Evolutionary conservation across 1,139 yeast species (phyloP), one percentile per base, ranked within the genome.

Genomic region (Geotrichum fermentans): DNA sequence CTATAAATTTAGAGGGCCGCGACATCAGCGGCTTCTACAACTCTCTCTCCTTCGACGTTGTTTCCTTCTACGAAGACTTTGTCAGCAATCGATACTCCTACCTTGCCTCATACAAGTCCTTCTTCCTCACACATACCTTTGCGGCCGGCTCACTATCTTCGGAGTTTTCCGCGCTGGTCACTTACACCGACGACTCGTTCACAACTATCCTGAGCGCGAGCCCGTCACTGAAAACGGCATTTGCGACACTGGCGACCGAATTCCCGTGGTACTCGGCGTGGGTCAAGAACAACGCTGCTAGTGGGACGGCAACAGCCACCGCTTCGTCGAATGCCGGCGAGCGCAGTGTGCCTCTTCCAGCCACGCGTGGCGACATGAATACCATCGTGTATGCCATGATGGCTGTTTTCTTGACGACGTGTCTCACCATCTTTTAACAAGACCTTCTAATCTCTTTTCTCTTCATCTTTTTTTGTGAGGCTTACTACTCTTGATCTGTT

Each of bases 261-360:
- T 45, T 49, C 24, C 52, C 52, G 13, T 49, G 52, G 52, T 49
- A 45, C 36, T 24, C 47, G 6, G 29, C 29, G 2, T 49, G 52
- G 52, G 41, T 16, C 11, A 21, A 33, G 32, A 29, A 13, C 11
- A 33, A 20, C 20, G 40, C n/a, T 8, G 33, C 35, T 10, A n/a
- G 39, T 22, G 35, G 20, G 11, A 30, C 43, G 7, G 30, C 43
- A 13, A 22, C 30, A 2, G 21, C 35, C 5, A 38, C 21, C 13
- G 30, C 43, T 4, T 16, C 32, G 17, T 5, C 16, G 2, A 36
- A 36, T 21, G 26, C 39, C n/a, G 38, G 24, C 7, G 38, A 34
- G 21, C 17, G 24, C 17, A 29, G 36, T 20, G 13, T 37, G 2
- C 35, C 34, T 26, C 22, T 18, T 21, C 26, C 29, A 21, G 11